Percentiles rank a stretch among this genome's conserved stretches.
Conservation (phyloP, 345 rosid genomes). For the Garcia nutans region DNA sequence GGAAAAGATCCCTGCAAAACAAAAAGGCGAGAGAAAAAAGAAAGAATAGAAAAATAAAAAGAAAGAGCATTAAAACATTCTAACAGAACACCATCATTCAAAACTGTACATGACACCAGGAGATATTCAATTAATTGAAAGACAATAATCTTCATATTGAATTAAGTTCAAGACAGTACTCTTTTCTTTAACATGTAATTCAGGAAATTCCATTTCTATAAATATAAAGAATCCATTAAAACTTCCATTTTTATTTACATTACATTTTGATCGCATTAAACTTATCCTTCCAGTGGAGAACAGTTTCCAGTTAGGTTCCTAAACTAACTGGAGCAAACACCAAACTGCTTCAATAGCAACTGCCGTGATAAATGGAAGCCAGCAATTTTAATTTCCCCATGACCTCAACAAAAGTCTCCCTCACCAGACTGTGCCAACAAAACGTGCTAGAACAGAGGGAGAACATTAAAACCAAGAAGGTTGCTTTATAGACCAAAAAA, state of each 20-base stretch:
- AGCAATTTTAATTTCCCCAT: neutral
- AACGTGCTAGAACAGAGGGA: neutral
- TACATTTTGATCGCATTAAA: neutral
- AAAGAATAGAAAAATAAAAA: neutral
- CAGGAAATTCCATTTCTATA: neutral
- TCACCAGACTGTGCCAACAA: neutral
- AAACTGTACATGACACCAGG: no score
- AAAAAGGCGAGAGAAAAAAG: neutral
- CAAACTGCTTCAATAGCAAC: neutral
- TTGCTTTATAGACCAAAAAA: neutral
- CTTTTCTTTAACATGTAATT: neutral
- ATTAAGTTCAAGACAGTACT: neutral
- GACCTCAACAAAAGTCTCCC: neutral
- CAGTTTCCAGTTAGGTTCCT: neutral
- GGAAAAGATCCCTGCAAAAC: neutral
- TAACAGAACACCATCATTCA: neutral
- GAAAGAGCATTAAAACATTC: neutral
- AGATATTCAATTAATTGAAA: no score
- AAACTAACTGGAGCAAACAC: neutral
- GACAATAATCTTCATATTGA: neutral
- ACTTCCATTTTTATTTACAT: neutral
- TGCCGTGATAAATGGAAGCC: neutral
- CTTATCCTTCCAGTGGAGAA: neutral
- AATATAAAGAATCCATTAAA: neutral
- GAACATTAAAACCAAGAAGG: neutral